Base-by-base conservation (phyloP, 768 basidiomycete genomes). In the Krasilnikovozyma curviuscula region DNA sequence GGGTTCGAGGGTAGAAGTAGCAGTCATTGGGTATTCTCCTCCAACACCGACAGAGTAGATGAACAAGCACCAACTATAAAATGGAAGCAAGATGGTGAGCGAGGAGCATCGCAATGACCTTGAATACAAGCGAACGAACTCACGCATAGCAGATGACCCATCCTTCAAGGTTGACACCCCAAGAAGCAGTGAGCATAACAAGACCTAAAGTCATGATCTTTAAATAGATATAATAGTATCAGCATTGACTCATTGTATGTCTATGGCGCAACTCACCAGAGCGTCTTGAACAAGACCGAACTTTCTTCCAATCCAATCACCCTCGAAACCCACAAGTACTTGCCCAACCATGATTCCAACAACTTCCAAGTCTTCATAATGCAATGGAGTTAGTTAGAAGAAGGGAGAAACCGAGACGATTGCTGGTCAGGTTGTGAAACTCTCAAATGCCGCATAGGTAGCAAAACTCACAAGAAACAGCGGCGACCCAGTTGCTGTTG, bases 111-210 rank as follows among this genome's bases (percentile, higher is more conserved):
- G 21, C 30, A 14, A 16, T 7, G 19, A 2, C 42, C 10, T 3
- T 14, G 46, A n/a, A 18, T 1, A 14, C 33, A 24, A 3, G n/a
- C n/a, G n/a, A n/a, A n/a, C n/a, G n/a, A n/a, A n/a, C n/a, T n/a
- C n/a, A n/a, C n/a, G n/a, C n/a, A n/a, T n/a, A n/a, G 32, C 56
- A 60, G 57, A 66, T 64, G 38, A 67, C 63, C 67, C 67, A 69
- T 21, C 63, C 65, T 32, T 67, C 55, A 29, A 69, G 56, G 14
- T 50, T 50, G 1, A 54, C 57, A 12, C 65, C 65, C 67, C 67
- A 69, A n/a, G 63, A 60, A 7, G 64, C 64, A n/a, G 65, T 66
- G 40, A 69, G 61, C 61, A 69, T 67, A 53, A 66, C 54, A 19
- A 66, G 56, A 47, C 66, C 66, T 42, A 67, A 40, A 40, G 18